Evolutionary conservation across 768 basidiomycete genomes (phyloP), one percentile per base, ranked within the genome.

Genomic region (Vararia minispora): DNA sequence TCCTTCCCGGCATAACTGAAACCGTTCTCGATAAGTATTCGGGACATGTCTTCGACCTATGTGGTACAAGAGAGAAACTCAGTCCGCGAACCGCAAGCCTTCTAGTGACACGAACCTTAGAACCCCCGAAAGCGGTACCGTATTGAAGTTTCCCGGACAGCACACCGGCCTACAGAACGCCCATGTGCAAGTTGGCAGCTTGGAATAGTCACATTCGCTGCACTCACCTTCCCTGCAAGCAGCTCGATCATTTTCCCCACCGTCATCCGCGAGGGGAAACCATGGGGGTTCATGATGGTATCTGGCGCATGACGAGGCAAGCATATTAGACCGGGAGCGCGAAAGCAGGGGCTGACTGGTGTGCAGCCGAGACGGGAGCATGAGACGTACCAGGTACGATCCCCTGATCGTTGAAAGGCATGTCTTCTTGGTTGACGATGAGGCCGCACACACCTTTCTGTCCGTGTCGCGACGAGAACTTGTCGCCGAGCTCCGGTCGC

Each of bases 161-260:
- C 10, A 97, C 90, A 20, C 94, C 94, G 10, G 94, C 94, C 86
- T 89, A 31, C 29, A 28, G n/a, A 40, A 39, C n/a, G n/a, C n/a
- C n/a, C n/a, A n/a, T n/a, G n/a, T n/a, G n/a, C n/a, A n/a, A n/a
- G n/a, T n/a, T n/a, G 21, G 14, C 24, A 14, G 32, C 24, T 18
- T 11, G 33, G 20, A 26, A 29, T 40, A 22, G 35, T 28, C n/a
- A 33, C 16, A 36, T 36, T 16, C 36, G n/a, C 3, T 31, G 29
- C 9, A 41, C 50, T 34, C 41, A 85, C 87, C 73, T 99, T 99
- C 35, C 95, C 94, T 10, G 91, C 86, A 23, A 99, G 64, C 16
- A 97, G 68, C 60, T 99, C 95, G 37, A 99, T 95, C 95, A 99
- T 99, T 67, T 99, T 99, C 34, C 95, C 95, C 21, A 99, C 95